Percentiles rank a stretch among this genome's conserved stretches.
Conservation (phyloP, 2,329 filamentous ascomycete genomes). For the Beauveria pseudobassiana region DNA sequence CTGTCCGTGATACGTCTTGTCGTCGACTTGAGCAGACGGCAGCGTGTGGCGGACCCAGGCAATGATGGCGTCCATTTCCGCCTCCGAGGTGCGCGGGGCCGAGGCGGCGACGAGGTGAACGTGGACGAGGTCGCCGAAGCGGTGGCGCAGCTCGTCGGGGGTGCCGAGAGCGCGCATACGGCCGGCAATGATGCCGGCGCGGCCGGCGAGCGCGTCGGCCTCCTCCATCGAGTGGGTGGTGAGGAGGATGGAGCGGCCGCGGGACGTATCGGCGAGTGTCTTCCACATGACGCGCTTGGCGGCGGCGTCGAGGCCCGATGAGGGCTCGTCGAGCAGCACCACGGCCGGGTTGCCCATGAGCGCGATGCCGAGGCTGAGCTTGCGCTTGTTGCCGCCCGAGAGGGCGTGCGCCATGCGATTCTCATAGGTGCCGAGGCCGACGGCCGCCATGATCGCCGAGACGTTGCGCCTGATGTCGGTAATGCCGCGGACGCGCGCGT, state of each 20-base stretch:
- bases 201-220: slow-evolving; percentile 76
- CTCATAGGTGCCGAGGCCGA: slow-evolving; percentile 65
- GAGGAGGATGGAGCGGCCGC: slow-evolving; percentile 73
- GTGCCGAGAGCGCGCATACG: slow-evolving; percentile 81
- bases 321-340: slow-evolving; percentile 82
- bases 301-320: slow-evolving; percentile 80
- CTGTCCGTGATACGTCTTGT: slow-evolving; percentile 76
- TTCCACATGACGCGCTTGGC: slow-evolving; percentile 92
- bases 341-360: slow-evolving; percentile 88
- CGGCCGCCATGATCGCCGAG: slow-evolving; percentile 66
- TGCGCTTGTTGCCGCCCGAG: slow-evolving; percentile 90
- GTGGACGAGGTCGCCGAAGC: slow-evolving; percentile 72
- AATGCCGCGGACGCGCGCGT: slow-evolving; percentile 77
- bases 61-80: slow-evolving; percentile 60
- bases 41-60: slow-evolving; percentile 58
- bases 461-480: slow-evolving; percentile 71
- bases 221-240: slow-evolving; percentile 97
- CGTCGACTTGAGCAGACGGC: slow-evolving; percentile 59
- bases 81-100: slow-evolving; percentile 63
- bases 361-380: slow-evolving; percentile 80
- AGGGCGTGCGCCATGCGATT: slow-evolving; percentile 70
- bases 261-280: slow-evolving; percentile 65
- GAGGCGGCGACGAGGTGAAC: slow-evolving; percentile 71
- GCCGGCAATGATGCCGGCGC: slow-evolving; percentile 78
- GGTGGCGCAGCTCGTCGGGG: slow-evolving; percentile 60